Evolutionary conservation across 2,329 filamentous ascomycete genomes (phyloP).

Genomic region (Pseudocercospora pini-densiflorae): DNA sequence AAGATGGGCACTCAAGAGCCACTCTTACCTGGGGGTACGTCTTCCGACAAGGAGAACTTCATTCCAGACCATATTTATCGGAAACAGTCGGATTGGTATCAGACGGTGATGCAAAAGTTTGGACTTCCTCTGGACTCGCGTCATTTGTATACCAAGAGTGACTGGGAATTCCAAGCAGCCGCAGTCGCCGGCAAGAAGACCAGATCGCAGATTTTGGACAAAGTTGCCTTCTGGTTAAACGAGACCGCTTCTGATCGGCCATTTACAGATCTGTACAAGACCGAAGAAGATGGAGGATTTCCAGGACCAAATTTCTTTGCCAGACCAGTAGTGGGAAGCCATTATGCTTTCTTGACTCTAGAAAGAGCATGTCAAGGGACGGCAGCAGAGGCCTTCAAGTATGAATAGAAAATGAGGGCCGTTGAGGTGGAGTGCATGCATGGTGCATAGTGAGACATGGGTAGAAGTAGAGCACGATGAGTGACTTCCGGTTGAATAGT

Average conservation of each 20-base stretch:
- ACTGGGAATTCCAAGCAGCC: conserved; percentile 90
- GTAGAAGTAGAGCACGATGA: background rate
- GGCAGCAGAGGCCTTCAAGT: conserved; percentile 26
- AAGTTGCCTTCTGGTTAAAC: conserved; percentile 80
- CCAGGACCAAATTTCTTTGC: conserved; percentile 79
- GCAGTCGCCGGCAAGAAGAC: conserved; percentile 73
- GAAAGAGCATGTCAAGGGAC: conserved; percentile 68
- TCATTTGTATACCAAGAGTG: conserved; percentile 78
- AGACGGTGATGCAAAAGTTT: conserved; percentile 76
- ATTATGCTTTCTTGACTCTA: conserved; percentile 84
- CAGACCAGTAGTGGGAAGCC: conserved; percentile 80
- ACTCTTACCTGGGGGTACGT: conserved; percentile 14
- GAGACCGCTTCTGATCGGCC: conserved; percentile 77
- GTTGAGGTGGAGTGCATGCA: conserved; percentile 8
- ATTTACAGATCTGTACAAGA: conserved; percentile 81
- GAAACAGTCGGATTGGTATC: conserved; percentile 81
- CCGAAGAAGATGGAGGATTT: conserved; percentile 75
- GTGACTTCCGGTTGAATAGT: background rate
- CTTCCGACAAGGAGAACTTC: conserved; percentile 47
- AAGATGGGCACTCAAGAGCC: conserved; percentile 23
- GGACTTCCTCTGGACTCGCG: conserved; percentile 81
- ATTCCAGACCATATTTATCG: conserved; percentile 77
- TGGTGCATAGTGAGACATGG: background rate
- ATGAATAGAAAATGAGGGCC: conserved; percentile 9
- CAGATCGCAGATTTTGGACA: conserved; percentile 71